Base-by-base conservation (phyloP, 768 basidiomycete species). In the Steccherinum ochraceum region DNA sequence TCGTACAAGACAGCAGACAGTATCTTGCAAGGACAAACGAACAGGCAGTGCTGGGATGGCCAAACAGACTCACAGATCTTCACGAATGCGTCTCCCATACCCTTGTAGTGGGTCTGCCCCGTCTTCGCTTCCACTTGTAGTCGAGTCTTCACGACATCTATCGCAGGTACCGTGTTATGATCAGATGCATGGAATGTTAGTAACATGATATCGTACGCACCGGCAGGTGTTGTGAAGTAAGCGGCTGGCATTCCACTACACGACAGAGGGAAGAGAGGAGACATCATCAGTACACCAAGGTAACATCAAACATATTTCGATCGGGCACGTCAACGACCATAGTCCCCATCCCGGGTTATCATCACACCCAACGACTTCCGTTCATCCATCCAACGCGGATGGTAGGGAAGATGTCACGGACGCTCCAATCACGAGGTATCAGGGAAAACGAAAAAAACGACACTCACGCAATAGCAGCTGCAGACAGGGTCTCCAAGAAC, bases 91-190 rank as follows among this genome's bases (percentile, higher is more conserved):
- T 99, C 94, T 13, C 72, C 65, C 35, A 96, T 67, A 42, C 96
- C 95, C 65, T 89, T 89, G 73, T 99, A 99, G 52, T 84, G 73
- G 4, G 93, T 89, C 64, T 98, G 83, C 11, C 96, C 96, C 61
- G 87, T 84, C 56, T 86, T 79, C 40, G 92, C 87, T 66, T 98
- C 96, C 11, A 91, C 86, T 66, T 98, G 95, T 57, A 98, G 71
- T 44, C 94, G 81, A 13, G 96, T 98, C 79, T 99, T 98, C 63
- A 98, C 89, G 54, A 98, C 96, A 69, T 99, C 95, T 88, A 65
- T 43, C 41, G 18, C 10, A 43, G 11, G 35, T n/a, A n/a, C n/a
- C n/a, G n/a, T n/a, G n/a, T n/a, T n/a, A n/a, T n/a, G n/a, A n/a
- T n/a, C 11, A 39, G 35, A 39, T 39, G 35, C 35, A 39, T 39